Percentiles rank a stretch among this genome's conserved stretches.
These are phyloP conservation scores for Emydomyces testavorans DNA, from an alignment of 2,329 filamentous ascomycete genomes.

Conservation along the genomic window DNA sequence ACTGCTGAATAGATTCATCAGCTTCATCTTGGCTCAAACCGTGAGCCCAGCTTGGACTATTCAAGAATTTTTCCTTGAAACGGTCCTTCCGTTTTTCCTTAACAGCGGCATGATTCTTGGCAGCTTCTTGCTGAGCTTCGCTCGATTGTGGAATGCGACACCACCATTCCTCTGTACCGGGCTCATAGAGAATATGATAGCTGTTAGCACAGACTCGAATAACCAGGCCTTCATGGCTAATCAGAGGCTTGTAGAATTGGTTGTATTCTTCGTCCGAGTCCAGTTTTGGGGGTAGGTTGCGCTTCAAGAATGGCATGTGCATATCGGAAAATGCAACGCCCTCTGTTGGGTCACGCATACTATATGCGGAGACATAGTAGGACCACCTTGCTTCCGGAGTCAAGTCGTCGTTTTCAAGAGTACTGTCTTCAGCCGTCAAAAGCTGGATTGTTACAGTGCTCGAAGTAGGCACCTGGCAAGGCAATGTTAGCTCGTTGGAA, in stretches of 20 bases:
- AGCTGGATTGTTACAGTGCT: conserved; percentile 64
- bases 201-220: conserved; percentile 66
- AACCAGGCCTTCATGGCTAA: conserved; percentile 55
- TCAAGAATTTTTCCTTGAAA: conserved; percentile 43
- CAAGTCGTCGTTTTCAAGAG: conserved; percentile 62
- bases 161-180: conserved; percentile 59
- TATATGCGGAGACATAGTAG: conserved; percentile 89
- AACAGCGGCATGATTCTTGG: conserved; percentile 27
- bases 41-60: conserved; percentile 43
- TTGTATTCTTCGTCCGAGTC: conserved; percentile 52
- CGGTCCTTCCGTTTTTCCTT: conserved; percentile 37
- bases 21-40: conserved; percentile 41
- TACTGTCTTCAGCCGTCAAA: conserved; percentile 73
- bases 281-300: conserved; percentile 55
- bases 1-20: conserved; percentile 37
- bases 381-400: conserved; percentile 61
- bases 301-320: conserved; percentile 57
- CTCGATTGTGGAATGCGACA: conserved; percentile 37
- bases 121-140: conserved; percentile 25
- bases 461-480: conserved; percentile 51
- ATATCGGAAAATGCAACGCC: conserved; percentile 56
- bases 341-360: conserved; percentile 78
- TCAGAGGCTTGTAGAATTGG: conserved; percentile 43
- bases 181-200: conserved; percentile 67
- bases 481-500: conserved; percentile 7